These are phyloP conservation scores for Picea glauca DNA, from an alignment of 75 land plant genomes.

Conservation along the genomic window DNA sequence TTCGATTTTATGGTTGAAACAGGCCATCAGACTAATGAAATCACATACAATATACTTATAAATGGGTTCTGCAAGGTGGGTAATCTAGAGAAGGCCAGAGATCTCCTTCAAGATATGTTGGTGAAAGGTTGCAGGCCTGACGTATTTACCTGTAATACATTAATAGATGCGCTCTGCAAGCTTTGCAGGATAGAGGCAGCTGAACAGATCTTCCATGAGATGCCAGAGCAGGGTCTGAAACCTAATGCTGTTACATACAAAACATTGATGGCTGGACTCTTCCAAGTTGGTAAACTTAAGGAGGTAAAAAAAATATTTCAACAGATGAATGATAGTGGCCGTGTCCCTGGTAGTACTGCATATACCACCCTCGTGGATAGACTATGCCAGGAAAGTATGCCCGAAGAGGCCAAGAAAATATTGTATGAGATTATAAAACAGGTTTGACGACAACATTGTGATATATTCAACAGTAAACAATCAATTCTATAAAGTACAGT, in stretches of 20 bases:
- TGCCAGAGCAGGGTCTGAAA: slow-evolving; percentile 47
- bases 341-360: slow-evolving; percentile 41
- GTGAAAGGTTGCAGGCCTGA: slow-evolving; percentile 46
- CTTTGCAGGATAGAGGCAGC: slow-evolving; percentile 40
- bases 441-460: too few species aligned
- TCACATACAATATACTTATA: slow-evolving; percentile 47
- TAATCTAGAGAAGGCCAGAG: slow-evolving; percentile 43
- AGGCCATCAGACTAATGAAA: slow-evolving; percentile 26
- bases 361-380: slow-evolving; percentile 48
- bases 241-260: slow-evolving; percentile 54
- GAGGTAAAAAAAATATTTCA: slow-evolving; percentile 38
- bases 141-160: slow-evolving; percentile 31
- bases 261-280: slow-evolving; percentile 41
- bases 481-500: too few species aligned
- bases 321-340: slow-evolving; percentile 38
- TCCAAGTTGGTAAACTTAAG: slow-evolving; percentile 36
- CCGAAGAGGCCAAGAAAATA: too few species aligned
- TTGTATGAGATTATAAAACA: too few species aligned
- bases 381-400: slow-evolving; percentile 29
- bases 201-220: slow-evolving; percentile 37
- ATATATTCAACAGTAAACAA: too few species aligned
- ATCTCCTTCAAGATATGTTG: slow-evolving; percentile 36
- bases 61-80: slow-evolving; percentile 58
- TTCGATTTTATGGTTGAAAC: slow-evolving; percentile 33
- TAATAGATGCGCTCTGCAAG: slow-evolving; percentile 50